Evolutionary conservation across 116 monocot genomes (phyloP).

Genomic region (Cymodocea nodosa): DNA sequence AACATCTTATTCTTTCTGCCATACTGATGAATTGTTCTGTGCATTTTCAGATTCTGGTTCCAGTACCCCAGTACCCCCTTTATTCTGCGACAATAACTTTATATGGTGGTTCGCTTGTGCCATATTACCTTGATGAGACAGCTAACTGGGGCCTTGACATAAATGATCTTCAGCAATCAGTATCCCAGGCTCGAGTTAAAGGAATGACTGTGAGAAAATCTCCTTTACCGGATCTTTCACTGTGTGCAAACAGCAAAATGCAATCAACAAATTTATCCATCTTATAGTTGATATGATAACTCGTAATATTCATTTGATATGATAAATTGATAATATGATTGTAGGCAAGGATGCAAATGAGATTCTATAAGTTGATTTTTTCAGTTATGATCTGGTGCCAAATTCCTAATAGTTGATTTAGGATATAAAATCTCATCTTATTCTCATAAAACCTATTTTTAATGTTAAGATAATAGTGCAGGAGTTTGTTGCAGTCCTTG

Average conservation of each 20-base stretch:
- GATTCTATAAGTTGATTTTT: no score
- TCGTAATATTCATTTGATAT: no score
- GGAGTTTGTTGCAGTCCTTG: no score
- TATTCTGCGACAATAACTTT: constrained; percentile 93
- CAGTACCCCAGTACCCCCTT: constrained; percentile 97
- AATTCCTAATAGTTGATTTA: no score
- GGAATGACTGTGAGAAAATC: constrained; percentile 73
- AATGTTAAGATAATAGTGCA: no score
- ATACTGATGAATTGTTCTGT: background rate
- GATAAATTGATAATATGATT: no score
- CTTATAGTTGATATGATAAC: no score
- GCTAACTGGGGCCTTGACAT: constrained; percentile 95
- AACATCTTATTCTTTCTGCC: no score
- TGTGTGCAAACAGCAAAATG: background rate
- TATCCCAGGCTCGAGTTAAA: constrained; percentile 46
- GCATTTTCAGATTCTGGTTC: constrained; percentile 71
- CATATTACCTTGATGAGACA: constrained; percentile 92
- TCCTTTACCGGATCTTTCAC: background rate
- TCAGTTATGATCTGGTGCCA: no score
- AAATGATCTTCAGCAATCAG: constrained; percentile 40
- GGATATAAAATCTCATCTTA: no score
- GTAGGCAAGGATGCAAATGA: no score
- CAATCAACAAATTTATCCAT: background rate
- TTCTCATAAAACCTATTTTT: no score
- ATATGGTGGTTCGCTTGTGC: constrained; percentile 86